A percentile compares a stretch with the other conserved stretches of the same genome.
Conservation (phyloP, 2,329 filamentous ascomycete species). For the Dothistroma septosporum region DNA sequence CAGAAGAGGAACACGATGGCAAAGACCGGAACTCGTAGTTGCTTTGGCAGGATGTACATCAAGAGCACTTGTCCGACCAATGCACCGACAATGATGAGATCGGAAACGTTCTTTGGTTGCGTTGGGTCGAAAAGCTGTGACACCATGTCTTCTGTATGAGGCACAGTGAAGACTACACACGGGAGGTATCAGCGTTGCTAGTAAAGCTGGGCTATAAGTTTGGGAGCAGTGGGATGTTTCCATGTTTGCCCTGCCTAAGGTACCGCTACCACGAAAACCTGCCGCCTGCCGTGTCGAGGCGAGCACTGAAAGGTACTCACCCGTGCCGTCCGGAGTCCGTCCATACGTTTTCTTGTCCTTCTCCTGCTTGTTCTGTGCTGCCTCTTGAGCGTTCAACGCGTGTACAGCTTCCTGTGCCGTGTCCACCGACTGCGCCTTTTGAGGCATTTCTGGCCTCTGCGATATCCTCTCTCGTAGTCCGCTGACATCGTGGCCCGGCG, state of each 20-base stretch:
- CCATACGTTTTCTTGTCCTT: conserved; percentile 77
- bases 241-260: conserved; percentile 12
- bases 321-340: conserved; percentile 81
- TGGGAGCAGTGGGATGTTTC: conserved; percentile 1
- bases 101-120: conserved; percentile 91
- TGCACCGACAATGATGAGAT: conserved; percentile 73
- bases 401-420: conserved; percentile 47
- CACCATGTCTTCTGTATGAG: conserved; percentile 97
- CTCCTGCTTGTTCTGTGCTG: conserved; percentile 44
- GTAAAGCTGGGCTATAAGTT: conserved; percentile 2
- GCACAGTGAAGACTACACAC: conserved; percentile 80
- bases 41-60: conserved; percentile 67
- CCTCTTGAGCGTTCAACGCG: conserved; percentile 49
- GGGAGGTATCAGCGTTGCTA: conserved; percentile 26
- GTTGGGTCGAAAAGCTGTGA: conserved; percentile 91
- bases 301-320: conserved; percentile 53
- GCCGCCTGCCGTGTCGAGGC: conserved; percentile 5
- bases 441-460: conserved; percentile 31
- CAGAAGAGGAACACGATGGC: conserved; percentile 85
- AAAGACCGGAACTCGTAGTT: conserved; percentile 70
- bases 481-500: conserved; percentile 23
- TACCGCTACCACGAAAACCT: conserved; percentile 10
- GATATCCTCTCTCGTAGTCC: conserved; percentile 48
- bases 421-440: conserved; percentile 30
- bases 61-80: conserved; percentile 69